phyloP scores from a whole-genome alignment of 148 eudicot species.

The Polygonum aviculare region DNA sequence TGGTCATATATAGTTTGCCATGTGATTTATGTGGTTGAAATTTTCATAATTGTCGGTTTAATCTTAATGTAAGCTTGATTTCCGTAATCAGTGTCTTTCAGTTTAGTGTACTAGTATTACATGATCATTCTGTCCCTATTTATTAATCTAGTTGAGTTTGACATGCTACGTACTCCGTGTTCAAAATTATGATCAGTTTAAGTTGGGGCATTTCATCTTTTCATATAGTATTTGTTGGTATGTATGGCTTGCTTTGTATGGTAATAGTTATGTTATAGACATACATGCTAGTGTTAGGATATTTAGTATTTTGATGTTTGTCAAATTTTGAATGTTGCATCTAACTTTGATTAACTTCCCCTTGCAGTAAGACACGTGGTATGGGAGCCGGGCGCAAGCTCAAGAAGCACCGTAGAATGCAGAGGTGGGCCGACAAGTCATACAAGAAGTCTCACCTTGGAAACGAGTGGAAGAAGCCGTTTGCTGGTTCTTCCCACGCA shows the following conservation, averaged over 20 bases:
- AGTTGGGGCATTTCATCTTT: neutral
- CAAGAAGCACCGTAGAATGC: constrained; percentile 69
- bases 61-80: too few relatives aligned
- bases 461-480: constrained; percentile 93
- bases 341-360: neutral
- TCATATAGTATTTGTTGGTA: neutral
- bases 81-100: too few relatives aligned
- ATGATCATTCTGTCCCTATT: too few relatives aligned
- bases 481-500: constrained; percentile 88
- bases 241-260: too few relatives aligned
- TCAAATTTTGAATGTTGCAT: too few relatives aligned
- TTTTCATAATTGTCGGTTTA: neutral
- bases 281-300: neutral
- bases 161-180: too few relatives aligned
- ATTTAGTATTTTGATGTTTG: neutral
- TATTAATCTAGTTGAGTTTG: too few relatives aligned
- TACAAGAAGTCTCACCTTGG: constrained; percentile 95
- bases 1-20: neutral
- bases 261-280: neutral
- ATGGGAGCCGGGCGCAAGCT: constrained; percentile 97
- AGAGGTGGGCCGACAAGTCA: constrained; percentile 93
- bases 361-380: constrained; percentile 68
- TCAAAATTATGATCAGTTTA: neutral
- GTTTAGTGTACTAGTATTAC: too few relatives aligned
- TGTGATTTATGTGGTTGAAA: neutral